Conservation (phyloP, 768 basidiomycete genomes). For the Mrakia blollopis region DNA sequence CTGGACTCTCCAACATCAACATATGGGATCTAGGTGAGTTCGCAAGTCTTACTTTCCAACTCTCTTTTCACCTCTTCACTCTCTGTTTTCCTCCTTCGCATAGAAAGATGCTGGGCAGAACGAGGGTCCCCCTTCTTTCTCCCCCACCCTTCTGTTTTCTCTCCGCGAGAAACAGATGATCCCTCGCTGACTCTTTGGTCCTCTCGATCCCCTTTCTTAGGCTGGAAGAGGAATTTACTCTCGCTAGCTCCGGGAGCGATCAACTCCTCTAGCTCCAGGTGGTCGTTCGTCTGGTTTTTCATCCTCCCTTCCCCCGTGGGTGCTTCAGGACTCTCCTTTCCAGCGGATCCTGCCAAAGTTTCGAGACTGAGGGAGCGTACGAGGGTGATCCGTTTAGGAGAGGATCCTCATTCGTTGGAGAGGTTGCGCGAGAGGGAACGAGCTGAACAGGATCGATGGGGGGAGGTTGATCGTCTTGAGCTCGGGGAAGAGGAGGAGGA, state of each 20-base stretch:
- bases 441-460: slow-evolving; percentile 16
- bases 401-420: slow-evolving; percentile 4
- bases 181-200: slow-evolving; percentile 2
- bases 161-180: background rate
- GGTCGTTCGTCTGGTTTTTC: background rate
- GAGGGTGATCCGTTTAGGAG: slow-evolving; percentile 20
- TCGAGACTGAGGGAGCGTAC: slow-evolving; percentile 6
- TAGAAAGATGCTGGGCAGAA: background rate
- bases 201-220: background rate
- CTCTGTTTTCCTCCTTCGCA: background rate
- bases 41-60: background rate
- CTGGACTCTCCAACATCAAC: slow-evolving; percentile 18
- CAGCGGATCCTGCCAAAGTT: background rate
- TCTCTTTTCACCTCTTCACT: too few relatives aligned
- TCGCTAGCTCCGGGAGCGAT: background rate
- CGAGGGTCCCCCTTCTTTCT: background rate
- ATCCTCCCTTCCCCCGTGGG: slow-evolving; percentile 8
- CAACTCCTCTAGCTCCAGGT: background rate
- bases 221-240: slow-evolving; percentile 8
- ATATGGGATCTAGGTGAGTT: slow-evolving; percentile 25
- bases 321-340: background rate
- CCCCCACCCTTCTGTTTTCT: background rate
- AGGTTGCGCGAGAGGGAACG: slow-evolving; percentile 8
- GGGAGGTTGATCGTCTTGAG: background rate
- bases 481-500: background rate